A percentile compares a stretch with the other conserved stretches of the same genome.
Evolutionary conservation across 495 filamentous ascomycete species (phyloP).

Genomic region (Tuber borchii): DNA sequence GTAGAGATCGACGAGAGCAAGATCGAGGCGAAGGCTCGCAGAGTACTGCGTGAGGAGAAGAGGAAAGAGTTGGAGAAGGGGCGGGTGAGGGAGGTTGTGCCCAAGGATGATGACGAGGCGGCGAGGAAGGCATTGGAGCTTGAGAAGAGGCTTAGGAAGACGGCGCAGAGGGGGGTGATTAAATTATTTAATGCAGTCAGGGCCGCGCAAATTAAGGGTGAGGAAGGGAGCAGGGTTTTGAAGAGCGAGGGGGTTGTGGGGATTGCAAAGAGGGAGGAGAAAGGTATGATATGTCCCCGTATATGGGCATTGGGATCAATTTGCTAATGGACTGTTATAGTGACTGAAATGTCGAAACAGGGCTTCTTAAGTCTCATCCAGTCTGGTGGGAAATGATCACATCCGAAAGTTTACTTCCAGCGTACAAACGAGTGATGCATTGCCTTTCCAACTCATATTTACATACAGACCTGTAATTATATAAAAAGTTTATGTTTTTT

Average conservation of each 20-base stretch:
- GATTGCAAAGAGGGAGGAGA: slow-evolving; percentile 37
- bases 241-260: slow-evolving; percentile 56
- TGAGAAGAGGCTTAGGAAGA: slow-evolving; percentile 54
- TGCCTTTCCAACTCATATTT: not conserved
- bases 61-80: slow-evolving; percentile 76
- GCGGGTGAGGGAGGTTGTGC: slow-evolving; percentile 68
- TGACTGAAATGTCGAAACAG: slow-evolving; percentile 92
- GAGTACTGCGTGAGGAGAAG: slow-evolving; percentile 72
- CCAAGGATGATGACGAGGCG: slow-evolving; percentile 50
- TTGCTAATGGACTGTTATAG: slow-evolving; percentile 10
- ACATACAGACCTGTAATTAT: not conserved
- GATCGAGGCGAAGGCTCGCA: slow-evolving; percentile 71
- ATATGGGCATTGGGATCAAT: not conserved
- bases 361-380: slow-evolving; percentile 85
- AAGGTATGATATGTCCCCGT: slow-evolving; percentile 20
- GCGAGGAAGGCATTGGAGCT: slow-evolving; percentile 56
- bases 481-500: not conserved
- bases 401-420: not conserved
- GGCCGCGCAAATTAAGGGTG: slow-evolving; percentile 65
- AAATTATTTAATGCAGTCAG: slow-evolving; percentile 87
- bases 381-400: slow-evolving; percentile 24
- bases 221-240: slow-evolving; percentile 23
- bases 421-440: not conserved
- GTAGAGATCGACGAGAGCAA: slow-evolving; percentile 63
- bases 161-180: slow-evolving; percentile 40